phyloP scores from a whole-genome alignment of 805 yeast genomes.

The Lipomyces spencermartinsiae region DNA sequence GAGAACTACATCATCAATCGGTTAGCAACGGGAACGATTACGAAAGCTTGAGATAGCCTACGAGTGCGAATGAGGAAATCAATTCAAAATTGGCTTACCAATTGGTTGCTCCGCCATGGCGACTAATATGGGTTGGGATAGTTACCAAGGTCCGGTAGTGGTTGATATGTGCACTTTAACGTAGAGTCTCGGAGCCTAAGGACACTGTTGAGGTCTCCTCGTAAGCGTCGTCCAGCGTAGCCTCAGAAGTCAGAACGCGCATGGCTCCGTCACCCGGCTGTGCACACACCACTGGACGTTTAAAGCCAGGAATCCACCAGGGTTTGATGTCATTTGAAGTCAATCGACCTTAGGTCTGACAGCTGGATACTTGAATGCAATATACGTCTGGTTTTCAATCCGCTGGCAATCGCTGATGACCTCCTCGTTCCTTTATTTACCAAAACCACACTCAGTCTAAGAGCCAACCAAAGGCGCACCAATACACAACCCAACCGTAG shows the following conservation, averaged over 20 bases:
- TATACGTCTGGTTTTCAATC: no score
- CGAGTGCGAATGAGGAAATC: not conserved
- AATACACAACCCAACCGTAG: not conserved
- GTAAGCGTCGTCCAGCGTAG: not conserved
- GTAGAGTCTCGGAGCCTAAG: not conserved
- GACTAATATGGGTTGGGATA: constrained; percentile 2
- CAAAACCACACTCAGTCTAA: not conserved
- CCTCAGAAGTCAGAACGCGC: not conserved
- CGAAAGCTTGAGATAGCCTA: not conserved
- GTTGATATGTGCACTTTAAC: not conserved
- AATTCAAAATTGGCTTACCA: constrained; percentile 39
- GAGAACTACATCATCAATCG: constrained; percentile 61
- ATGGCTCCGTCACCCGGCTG: not conserved
- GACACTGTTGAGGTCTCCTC: no score
- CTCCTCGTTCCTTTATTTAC: not conserved
- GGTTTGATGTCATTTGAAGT: no score
- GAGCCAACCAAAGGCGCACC: not conserved
- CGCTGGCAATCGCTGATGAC: no score
- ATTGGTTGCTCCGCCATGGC: constrained; percentile 46
- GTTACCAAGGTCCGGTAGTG: not conserved
- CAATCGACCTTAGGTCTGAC: no score
- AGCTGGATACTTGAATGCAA: no score
- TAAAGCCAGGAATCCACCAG: not conserved
- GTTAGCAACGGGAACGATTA: not conserved
- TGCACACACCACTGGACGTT: not conserved